Percentiles rank a stretch among this genome's conserved stretches.
Evolutionary conservation across 805 yeast genomes (phyloP).

Genomic region (Kuraishia floccosa): DNA sequence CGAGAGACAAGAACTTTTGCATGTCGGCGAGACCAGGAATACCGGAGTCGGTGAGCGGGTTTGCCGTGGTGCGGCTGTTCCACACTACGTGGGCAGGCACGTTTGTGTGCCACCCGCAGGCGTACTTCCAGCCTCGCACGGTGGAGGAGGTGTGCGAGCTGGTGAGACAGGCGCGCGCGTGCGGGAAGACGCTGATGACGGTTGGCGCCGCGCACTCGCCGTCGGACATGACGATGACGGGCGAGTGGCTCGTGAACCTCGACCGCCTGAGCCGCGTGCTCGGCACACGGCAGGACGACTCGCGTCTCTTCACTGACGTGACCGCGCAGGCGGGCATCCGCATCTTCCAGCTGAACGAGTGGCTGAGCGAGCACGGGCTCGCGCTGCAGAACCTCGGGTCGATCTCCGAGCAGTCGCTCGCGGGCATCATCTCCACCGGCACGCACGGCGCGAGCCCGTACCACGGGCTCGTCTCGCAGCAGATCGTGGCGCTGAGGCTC

Average conservation of each 20-base stretch:
- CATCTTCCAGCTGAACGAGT: conserved; percentile 60
- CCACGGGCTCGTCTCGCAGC: conserved; percentile 86
- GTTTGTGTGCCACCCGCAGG: conserved; percentile 63
- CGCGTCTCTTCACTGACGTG: conserved; percentile 73
- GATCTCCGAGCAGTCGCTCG: conserved; percentile 85
- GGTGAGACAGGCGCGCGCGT: conserved; percentile 51
- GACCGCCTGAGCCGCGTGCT: conserved; percentile 61
- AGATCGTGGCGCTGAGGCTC: conserved; percentile 66
- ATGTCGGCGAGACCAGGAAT: too few species aligned
- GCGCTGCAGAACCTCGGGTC: conserved; percentile 91
- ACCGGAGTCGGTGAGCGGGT: conserved; percentile 13
- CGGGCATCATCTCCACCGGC: conserved; percentile 94
- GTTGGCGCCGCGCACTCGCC: conserved; percentile 97
- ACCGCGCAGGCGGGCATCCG: conserved; percentile 93
- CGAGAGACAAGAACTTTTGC: too few species aligned
- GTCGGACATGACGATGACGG: conserved; percentile 77
- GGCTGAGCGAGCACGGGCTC: conserved; percentile 48
- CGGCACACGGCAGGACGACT: conserved; percentile 27
- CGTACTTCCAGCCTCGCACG: conserved; percentile 66
- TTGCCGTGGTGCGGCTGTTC: conserved; percentile 25
- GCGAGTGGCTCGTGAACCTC: conserved; percentile 79
- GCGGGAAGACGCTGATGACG: conserved; percentile 58
- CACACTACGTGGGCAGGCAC: conserved; percentile 91
- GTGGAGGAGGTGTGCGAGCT: conserved; percentile 59
- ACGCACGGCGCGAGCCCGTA: conserved; percentile 93